Conservation (phyloP, 768 basidiomycete species). For the Auriscalpium microsporum region DNA sequence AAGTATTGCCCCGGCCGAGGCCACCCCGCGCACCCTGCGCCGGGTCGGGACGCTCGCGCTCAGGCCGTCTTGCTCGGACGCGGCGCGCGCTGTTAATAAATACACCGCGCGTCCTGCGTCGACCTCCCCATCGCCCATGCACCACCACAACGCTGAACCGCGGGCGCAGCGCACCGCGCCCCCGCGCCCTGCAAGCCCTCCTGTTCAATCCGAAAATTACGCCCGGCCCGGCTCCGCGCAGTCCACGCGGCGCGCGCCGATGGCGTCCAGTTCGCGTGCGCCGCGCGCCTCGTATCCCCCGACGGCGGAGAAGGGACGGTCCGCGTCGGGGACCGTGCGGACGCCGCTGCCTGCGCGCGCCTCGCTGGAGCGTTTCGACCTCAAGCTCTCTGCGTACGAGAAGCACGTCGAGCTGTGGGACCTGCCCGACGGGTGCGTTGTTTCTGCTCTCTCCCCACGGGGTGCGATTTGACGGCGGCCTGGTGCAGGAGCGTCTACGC, state of each 20-base stretch:
- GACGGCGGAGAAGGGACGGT: background rate
- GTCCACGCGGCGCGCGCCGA: background rate
- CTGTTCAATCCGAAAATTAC: background rate
- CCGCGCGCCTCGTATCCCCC: background rate
- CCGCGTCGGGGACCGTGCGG: background rate
- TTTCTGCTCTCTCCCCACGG: background rate
- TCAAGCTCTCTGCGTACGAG: conserved; percentile 7
- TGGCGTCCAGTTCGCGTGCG: background rate
- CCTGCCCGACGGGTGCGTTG: conserved; percentile 11
- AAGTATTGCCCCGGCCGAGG: background rate
- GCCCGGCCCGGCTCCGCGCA: too few species aligned
- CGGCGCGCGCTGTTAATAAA: background rate
- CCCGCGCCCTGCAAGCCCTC: background rate
- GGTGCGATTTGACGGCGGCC: background rate
- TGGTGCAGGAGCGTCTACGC: conserved; percentile 2
- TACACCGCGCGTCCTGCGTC: background rate
- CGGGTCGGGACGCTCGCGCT: conserved; percentile 14
- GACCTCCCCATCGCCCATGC: background rate
- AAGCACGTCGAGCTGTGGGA: conserved; percentile 15
- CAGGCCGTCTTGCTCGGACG: background rate
- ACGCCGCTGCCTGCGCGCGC: background rate
- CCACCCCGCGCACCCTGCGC: conserved; percentile 10
- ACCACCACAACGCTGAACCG: background rate
- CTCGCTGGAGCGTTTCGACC: conserved; percentile 12
- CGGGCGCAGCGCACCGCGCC: background rate